Evolutionary conservation across 1,139 yeast species (phyloP), one percentile per base, ranked within the genome.

Genomic region (Kurtzmaniella quercitrusa): DNA sequence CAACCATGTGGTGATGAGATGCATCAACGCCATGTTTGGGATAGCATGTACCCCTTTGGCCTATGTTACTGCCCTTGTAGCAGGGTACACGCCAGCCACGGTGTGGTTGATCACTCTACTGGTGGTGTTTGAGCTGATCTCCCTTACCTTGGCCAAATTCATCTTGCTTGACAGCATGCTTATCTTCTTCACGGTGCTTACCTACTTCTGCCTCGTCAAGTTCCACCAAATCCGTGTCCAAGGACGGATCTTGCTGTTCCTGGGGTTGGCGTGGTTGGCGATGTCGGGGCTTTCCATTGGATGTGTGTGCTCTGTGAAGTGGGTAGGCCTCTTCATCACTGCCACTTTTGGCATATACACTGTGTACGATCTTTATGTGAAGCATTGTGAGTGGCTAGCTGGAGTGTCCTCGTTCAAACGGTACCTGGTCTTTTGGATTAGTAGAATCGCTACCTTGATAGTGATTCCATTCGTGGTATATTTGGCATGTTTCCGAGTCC

Each of bases 271-370:
- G 18, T 83, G 90, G 90, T 62, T 83, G 59, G 42, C 75, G 4
- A 55, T 83, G 15, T 81, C 94, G 1, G 98, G 98, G 7, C 48
- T 85, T 6, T 79, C 90, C 10, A 79, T 94, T 51, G 99, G 98
- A 1, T 87, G 96, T 62, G 98, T 91, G 12, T 84, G 91, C 53
- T 82, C 95, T 41, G 95, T 91, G 37, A 93, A 93, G 66, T 89
- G 96, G 97, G 98, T 93, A 17, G 98, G 98, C 3, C 65, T 91
- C 41, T 90, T 93, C 58, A 81, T 86, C 39, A 94, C 96, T 9
- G 76, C 79, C 0, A 67, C 91, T 19, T 86, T 91, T 44, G 99
- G 99, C 1, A 51, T 87, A n/a, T 93, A 90, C 67, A 85, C 90
- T 3, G 63, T 86, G 11, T 75, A 77, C 47, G 98, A 93, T 54